Conservation (phyloP, 108 stramenopile genomes). For the Seminavis robusta region DNA sequence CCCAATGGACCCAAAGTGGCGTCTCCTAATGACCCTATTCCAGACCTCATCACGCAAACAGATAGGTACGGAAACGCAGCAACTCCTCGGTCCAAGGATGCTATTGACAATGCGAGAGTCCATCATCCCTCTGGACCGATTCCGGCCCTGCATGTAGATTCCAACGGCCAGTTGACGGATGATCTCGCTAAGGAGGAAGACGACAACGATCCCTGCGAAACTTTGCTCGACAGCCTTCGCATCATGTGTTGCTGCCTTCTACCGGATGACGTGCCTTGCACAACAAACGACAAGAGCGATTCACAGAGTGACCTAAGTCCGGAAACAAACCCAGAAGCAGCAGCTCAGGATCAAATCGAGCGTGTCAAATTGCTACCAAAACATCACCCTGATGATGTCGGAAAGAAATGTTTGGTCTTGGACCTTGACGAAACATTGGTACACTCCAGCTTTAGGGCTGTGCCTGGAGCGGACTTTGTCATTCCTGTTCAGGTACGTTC, state of each 20-base stretch:
- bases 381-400: conserved; percentile 63
- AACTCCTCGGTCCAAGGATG: conserved; percentile 64
- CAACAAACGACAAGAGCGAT: neutral
- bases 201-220: conserved; percentile 48
- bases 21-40: conserved; percentile 30
- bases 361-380: conserved; percentile 51
- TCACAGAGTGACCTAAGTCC: neutral
- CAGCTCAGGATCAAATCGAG: conserved; percentile 5
- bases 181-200: conserved; percentile 26
- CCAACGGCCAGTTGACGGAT: conserved; percentile 19
- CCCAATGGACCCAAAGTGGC: conserved; percentile 34
- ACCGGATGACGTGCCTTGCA: conserved; percentile 30
- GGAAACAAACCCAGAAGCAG: neutral
- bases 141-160: conserved; percentile 50
- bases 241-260: conserved; percentile 86
- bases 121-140: conserved; percentile 49
- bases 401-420: conserved; percentile 92
- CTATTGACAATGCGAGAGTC: conserved; percentile 49
- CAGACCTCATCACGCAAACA: conserved; percentile 89
- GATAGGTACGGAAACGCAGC: conserved; percentile 73
- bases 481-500: conserved; percentile 93
- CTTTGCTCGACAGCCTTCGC: conserved; percentile 70
- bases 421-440: conserved; percentile 99
- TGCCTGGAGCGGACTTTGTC: conserved; percentile 94
- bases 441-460: conserved; percentile 96